Base-by-base conservation (phyloP, 2,329 filamentous ascomycete species). In the Alternaria ventricosa region DNA sequence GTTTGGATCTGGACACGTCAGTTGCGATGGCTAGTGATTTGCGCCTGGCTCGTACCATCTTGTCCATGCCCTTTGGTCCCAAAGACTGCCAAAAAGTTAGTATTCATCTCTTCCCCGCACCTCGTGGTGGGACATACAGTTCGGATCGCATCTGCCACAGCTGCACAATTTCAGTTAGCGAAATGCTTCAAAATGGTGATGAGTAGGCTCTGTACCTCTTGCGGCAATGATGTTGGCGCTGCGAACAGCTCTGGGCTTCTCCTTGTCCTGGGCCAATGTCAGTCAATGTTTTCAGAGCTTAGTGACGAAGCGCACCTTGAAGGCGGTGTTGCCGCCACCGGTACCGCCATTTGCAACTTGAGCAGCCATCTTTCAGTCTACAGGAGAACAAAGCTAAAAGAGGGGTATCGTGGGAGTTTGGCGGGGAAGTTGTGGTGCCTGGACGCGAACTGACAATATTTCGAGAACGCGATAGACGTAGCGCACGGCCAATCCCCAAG, bases 181-280 rank as follows among this genome's bases (percentile, higher is more conserved):
- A 15, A 5, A 47, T 53, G 33, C 55, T 64, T 30, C 23, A 6
- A 9, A 27, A 23, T 11, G 46, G 50, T 79, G 72, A 81, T 25
- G 1, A 8, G 5, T 36, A 54, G 41, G 18, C 54, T 18, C 68
- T 84, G 74, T 87, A 95, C 93, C 93, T 93, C 95, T 89, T 75
- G 96, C 96, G 74, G 96, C 96, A 78, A 97, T 92, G 82, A 99
- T 98, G 84, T 99, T 99, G 78, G 93, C 92, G 70, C 92, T 94
- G 74, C 96, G 92, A 71, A 99, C 96, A 71, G 96, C 96, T 86
- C 96, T 91, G 73, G 96, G 96, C 93, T 99, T 99, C 86, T 97
- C 96, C 89, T 97, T 99, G 81, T 90, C 88, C 87, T 89, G 74
- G 60, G 72, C 67, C 56, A 63, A 68, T 68, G 77, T 87, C 75